A percentile compares a stretch with the other conserved stretches of the same genome.
phyloP scores from a whole-genome alignment of 2,329 filamentous ascomycete genomes.

The Verticillium tricorpus region DNA sequence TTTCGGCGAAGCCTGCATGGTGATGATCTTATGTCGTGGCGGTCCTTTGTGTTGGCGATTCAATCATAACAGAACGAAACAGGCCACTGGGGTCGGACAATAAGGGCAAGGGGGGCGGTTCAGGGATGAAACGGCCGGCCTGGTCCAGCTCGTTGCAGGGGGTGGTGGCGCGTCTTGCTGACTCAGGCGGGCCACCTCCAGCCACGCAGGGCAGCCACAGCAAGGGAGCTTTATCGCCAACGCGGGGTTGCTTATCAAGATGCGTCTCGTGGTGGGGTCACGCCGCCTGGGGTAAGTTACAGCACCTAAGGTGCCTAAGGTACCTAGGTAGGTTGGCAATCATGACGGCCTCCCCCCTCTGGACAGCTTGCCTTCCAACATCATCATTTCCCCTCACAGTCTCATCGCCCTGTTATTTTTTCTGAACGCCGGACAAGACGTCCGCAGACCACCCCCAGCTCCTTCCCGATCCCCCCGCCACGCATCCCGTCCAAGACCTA shows the following conservation, averaged over 20 bases:
- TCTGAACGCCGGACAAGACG: neutral
- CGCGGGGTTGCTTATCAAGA: neutral
- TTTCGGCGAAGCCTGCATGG: neutral
- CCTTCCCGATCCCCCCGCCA: neutral
- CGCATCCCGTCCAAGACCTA: neutral
- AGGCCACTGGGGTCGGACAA: neutral
- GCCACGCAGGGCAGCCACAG: neutral
- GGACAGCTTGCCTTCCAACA: neutral
- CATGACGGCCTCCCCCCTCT: neutral
- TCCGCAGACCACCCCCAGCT: neutral
- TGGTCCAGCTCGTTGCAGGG: neutral
- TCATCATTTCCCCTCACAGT: neutral
- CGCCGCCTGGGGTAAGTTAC: neutral
- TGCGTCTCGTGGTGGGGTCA: neutral
- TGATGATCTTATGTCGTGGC: neutral
- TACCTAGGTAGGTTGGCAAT: too few species aligned
- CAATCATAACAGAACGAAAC: neutral
- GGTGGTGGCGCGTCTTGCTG: neutral
- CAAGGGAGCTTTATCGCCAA: neutral
- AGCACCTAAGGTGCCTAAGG: too few species aligned
- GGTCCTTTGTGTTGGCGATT: neutral
- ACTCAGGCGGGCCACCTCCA: neutral
- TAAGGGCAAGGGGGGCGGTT: neutral
- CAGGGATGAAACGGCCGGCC: neutral
- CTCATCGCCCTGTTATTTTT: slow-evolving; percentile 2